phyloP scores from a whole-genome alignment of 2,329 filamentous ascomycete genomes.

The Fonsecaea nubica region DNA sequence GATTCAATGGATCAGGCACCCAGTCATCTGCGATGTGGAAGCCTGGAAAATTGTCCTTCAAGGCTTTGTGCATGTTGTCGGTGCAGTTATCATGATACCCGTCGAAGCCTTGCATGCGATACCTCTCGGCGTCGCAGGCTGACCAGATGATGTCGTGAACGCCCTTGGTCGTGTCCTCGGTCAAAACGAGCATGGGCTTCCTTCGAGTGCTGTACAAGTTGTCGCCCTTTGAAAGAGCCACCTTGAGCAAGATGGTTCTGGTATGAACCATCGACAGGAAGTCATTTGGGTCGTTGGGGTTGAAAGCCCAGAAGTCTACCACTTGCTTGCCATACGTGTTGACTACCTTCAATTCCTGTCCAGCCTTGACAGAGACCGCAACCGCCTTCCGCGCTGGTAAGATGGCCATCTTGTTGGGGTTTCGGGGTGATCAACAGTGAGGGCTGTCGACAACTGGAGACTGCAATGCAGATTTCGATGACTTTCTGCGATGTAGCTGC shows the following conservation, averaged over 20 bases:
- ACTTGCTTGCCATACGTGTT: slow-evolving; percentile 59
- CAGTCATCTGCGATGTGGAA: slow-evolving; percentile 33
- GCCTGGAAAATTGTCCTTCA: slow-evolving; percentile 39
- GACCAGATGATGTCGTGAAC: slow-evolving; percentile 52
- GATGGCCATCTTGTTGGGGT: slow-evolving; percentile 28
- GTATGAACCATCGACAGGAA: slow-evolving; percentile 50
- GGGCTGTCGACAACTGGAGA: neutral
- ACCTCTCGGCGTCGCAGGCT: slow-evolving; percentile 50
- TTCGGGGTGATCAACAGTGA: neutral
- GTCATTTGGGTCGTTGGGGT: slow-evolving; percentile 41
- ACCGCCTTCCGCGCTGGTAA: slow-evolving; percentile 54
- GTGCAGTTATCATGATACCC: slow-evolving; percentile 51
- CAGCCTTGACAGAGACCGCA: slow-evolving; percentile 47
- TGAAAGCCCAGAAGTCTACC: slow-evolving; percentile 58
- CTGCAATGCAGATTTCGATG: neutral
- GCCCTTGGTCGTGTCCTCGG: slow-evolving; percentile 48
- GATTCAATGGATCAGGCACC: slow-evolving; percentile 51
- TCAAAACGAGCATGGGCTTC: slow-evolving; percentile 47
- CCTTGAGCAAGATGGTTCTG: slow-evolving; percentile 44
- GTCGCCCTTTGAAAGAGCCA: slow-evolving; percentile 44
- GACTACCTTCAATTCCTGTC: slow-evolving; percentile 53
- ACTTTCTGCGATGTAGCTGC: no score
- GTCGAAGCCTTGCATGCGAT: slow-evolving; percentile 46
- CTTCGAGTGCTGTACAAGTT: slow-evolving; percentile 48
- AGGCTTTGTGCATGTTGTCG: slow-evolving; percentile 48